Percentiles rank a stretch among this genome's conserved stretches.
These are phyloP conservation scores for Talaromyces pinophilus DNA, from an alignment of 2,329 filamentous ascomycete genomes.

Conservation along the genomic window DNA sequence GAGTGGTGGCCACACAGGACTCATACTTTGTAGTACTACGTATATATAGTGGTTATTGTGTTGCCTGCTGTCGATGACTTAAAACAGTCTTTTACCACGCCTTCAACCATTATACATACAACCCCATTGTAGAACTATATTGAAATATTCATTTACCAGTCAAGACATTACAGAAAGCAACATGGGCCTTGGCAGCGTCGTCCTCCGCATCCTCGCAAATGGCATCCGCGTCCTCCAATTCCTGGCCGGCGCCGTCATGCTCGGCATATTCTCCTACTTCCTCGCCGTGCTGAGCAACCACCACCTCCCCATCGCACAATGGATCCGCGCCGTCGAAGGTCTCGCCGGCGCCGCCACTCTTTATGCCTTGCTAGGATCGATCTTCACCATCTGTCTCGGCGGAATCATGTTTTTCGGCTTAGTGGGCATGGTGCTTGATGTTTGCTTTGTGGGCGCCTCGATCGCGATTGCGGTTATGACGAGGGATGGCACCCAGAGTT, in stretches of 20 bases:
- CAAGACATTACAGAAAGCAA: constrained; percentile 26
- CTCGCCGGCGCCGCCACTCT: constrained; percentile 73
- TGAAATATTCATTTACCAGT: no score
- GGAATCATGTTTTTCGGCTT: constrained; percentile 72
- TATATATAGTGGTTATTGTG: not conserved
- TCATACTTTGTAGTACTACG: no score
- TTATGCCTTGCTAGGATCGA: constrained; percentile 71
- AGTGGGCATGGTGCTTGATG: constrained; percentile 72
- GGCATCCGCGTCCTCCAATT: constrained; percentile 74
- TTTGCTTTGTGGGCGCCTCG: constrained; percentile 74
- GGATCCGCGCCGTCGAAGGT: constrained; percentile 72
- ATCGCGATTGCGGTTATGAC: constrained; percentile 79
- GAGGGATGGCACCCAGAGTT: constrained; percentile 66
- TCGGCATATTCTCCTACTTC: constrained; percentile 83
- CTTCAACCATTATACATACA: not conserved
- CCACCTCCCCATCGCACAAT: constrained; percentile 62
- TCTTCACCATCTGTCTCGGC: constrained; percentile 77
- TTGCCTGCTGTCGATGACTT: not conserved
- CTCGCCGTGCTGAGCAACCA: constrained; percentile 70
- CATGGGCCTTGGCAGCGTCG: constrained; percentile 63
- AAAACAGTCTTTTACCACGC: not conserved
- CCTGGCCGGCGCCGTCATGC: constrained; percentile 68
- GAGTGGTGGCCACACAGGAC: not conserved
- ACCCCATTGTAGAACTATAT: no score
- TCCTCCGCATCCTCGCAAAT: constrained; percentile 70